Evolutionary conservation across 1,139 yeast genomes (phyloP).

Genomic region (Meyerozyma carpophila): DNA sequence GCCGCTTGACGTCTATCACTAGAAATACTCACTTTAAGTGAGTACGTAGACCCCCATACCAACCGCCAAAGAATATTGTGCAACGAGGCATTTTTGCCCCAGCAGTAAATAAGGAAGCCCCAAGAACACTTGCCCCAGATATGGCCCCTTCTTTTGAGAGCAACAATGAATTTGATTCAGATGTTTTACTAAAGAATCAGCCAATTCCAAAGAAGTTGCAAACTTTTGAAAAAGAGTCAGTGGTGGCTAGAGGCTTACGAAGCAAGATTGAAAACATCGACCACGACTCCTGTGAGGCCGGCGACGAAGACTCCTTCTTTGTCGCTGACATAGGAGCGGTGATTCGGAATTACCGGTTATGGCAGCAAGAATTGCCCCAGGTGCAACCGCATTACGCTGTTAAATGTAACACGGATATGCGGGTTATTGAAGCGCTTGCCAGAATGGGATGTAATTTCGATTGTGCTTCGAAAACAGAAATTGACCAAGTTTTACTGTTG

Average conservation of each 20-base stretch:
- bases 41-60: constrained; percentile 15
- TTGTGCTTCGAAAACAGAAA: constrained; percentile 89
- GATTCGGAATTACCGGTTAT: constrained; percentile 50
- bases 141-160: constrained; percentile 24
- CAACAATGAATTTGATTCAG: constrained; percentile 2
- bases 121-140: constrained; percentile 6
- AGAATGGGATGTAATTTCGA: constrained; percentile 74
- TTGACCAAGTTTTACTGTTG: constrained; percentile 55
- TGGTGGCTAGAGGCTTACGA: constrained; percentile 28
- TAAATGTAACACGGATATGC: constrained; percentile 78
- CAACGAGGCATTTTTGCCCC: constrained; percentile 3
- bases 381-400: constrained; percentile 88
- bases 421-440: constrained; percentile 54
- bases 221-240: constrained; percentile 7
- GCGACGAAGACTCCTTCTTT: constrained; percentile 83
- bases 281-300: constrained; percentile 60
- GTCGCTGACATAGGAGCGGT: constrained; percentile 83
- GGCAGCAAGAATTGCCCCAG: constrained; percentile 64
- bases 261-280: constrained; percentile 45
- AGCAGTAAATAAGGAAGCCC: not conserved
- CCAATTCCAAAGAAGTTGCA: constrained; percentile 4
- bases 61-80: constrained; percentile 2
- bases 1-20: constrained; percentile 41
- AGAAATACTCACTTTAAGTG: constrained; percentile 28
- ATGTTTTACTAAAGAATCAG: not conserved